These are phyloP conservation scores for Corylus avellana DNA, from an alignment of 306 rosid species.

Conservation along the genomic window DNA sequence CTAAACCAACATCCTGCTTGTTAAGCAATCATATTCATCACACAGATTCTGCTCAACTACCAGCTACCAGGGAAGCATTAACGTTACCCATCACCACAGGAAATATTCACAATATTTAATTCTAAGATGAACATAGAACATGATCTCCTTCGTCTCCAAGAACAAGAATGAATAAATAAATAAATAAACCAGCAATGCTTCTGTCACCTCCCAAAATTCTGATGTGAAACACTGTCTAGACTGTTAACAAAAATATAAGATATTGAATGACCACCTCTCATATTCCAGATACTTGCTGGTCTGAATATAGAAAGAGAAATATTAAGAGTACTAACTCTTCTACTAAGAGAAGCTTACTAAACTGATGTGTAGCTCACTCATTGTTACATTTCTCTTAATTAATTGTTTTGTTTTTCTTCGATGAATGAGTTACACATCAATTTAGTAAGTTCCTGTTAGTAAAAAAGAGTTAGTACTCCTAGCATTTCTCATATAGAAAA, in stretches of 20 bases:
- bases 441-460: no score
- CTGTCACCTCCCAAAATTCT: not conserved
- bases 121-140: not conserved
- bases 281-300: not conserved
- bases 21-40: not conserved
- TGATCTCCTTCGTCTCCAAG: not conserved
- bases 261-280: not conserved
- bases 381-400: no score
- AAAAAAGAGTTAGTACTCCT: no score
- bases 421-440: no score
- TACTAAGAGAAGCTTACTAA: no score
- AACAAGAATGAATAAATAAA: not conserved
- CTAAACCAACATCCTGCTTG: slow-evolving; percentile 13
- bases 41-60: not conserved
- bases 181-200: not conserved
- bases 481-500: not conserved
- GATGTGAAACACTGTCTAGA: not conserved
- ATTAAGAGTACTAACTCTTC: no score
- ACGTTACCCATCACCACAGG: not conserved
- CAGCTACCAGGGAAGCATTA: not conserved
- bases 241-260: not conserved
- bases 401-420: no score
- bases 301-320: not conserved
- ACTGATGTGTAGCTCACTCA: no score
- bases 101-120: not conserved